A percentile compares a stretch with the other conserved stretches of the same genome.
phyloP scores from a whole-genome alignment of 768 basidiomycete genomes.

The Termitomyces titanicus region DNA sequence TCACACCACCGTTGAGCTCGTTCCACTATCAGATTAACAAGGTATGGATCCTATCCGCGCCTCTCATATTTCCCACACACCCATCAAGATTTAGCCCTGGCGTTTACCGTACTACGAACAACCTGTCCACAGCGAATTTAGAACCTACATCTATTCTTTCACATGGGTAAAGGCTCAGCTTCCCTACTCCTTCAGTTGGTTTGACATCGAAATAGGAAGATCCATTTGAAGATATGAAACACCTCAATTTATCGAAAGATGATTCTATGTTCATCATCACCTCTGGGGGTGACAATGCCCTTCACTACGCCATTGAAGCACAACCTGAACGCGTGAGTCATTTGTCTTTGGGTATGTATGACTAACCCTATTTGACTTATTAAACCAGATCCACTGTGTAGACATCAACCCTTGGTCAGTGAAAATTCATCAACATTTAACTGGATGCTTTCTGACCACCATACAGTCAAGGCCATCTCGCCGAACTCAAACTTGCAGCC shows the following conservation, averaged over 20 bases:
- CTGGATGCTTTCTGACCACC: background rate
- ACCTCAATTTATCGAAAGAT: conserved; percentile 51
- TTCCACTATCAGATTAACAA: conserved; percentile 60
- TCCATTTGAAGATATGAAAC: conserved; percentile 67
- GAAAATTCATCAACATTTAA: conserved; percentile 4
- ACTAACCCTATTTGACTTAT: conserved; percentile 3
- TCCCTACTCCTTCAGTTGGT: background rate
- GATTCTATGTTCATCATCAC: conserved; percentile 76
- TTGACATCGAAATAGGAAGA: conserved; percentile 47
- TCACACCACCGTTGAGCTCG: conserved; percentile 52
- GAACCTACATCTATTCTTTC: conserved; percentile 62
- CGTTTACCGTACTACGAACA: conserved; percentile 69
- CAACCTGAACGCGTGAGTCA: conserved; percentile 46
- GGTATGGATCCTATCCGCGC: conserved; percentile 22
- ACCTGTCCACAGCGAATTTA: conserved; percentile 63
- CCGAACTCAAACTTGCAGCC: conserved; percentile 76
- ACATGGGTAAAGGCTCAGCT: conserved; percentile 41
- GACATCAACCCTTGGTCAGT: conserved; percentile 65
- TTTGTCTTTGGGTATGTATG: background rate
- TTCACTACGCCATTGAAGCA: conserved; percentile 74
- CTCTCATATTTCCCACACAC: background rate
- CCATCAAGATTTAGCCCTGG: conserved; percentile 41
- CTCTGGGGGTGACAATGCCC: conserved; percentile 74
- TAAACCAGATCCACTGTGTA: conserved; percentile 56
- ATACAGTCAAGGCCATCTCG: conserved; percentile 65